Conservation (phyloP, 805 yeast species). For the Debaryomyces hansenii region DNA sequence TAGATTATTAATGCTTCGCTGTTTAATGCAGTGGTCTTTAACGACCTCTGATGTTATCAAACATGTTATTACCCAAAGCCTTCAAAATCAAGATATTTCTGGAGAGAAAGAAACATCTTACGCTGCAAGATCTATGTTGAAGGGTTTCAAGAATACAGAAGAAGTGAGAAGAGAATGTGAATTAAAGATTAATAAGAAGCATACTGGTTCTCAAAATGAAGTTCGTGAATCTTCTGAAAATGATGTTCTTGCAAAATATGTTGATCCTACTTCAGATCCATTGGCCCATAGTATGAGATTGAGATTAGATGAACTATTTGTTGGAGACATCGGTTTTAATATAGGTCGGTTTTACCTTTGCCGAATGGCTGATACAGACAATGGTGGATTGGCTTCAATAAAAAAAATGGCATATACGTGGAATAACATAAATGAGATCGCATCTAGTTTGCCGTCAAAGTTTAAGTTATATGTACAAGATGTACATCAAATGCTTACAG, state of each 20-base stretch:
- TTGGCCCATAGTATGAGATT: constrained; percentile 29
- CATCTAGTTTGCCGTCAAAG: constrained; percentile 18
- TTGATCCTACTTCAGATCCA: constrained; percentile 42
- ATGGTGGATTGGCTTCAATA: constrained; percentile 38
- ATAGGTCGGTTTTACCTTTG: constrained; percentile 41
- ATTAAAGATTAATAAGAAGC: constrained; percentile 26
- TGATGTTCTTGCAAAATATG: constrained; percentile 18
- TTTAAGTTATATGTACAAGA: constrained; percentile 46
- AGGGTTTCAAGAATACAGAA: constrained; percentile 32
- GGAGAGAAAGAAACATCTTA: constrained; percentile 41
- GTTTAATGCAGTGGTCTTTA: constrained; percentile 37
- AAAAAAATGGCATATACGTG: constrained; percentile 30
- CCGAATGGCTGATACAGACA: constrained; percentile 31
- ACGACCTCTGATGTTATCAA: constrained; percentile 30
- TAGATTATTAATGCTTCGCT: constrained; percentile 36
- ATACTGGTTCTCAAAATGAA: constrained; percentile 16
- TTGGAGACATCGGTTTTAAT: constrained; percentile 41
- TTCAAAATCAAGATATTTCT: constrained; percentile 32
- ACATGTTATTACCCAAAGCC: constrained; percentile 19
- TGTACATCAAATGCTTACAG: constrained; percentile 30
- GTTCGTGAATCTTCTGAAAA: not conserved
- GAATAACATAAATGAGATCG: constrained; percentile 8
- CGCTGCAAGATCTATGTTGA: constrained; percentile 33
- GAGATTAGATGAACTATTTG: constrained; percentile 34
- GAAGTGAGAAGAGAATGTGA: constrained; percentile 33